phyloP scores from a whole-genome alignment of 129 eudicot species.

The Saussurea involucrata region DNA sequence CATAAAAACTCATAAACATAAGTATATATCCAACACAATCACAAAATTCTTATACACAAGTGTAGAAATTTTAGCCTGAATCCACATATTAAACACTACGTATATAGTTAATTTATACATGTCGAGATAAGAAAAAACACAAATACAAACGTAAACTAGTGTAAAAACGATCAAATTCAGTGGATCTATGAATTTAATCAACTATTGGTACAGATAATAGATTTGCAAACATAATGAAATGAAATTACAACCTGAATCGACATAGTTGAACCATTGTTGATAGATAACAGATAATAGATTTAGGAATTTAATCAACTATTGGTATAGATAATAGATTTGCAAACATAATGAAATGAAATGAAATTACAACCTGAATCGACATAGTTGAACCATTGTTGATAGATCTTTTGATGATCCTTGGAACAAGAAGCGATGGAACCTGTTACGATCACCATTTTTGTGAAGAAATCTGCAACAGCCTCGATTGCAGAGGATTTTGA shows the following conservation, averaged over 20 bases:
- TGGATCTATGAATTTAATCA: not conserved
- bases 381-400: conserved; percentile 72
- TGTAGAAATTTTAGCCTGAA: not conserved
- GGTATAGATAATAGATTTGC: too few relatives aligned
- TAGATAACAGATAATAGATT: too few relatives aligned
- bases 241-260: conserved; percentile 64
- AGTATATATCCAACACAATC: not conserved
- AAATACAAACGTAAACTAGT: not conserved
- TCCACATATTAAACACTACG: not conserved
- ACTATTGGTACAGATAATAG: not conserved
- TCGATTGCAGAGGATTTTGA: not conserved
- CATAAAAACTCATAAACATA: not conserved
- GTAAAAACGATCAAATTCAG: not conserved
- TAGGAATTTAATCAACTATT: too few relatives aligned
- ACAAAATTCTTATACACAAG: not conserved
- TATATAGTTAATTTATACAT: not conserved
- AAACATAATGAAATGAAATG: not conserved
- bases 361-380: conserved; percentile 69
- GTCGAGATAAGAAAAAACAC: not conserved
- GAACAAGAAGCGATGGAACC: conserved; percentile 48
- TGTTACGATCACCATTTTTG: conserved; percentile 55
- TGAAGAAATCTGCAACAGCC: not conserved
- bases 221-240: not conserved
- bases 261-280: conserved; percentile 72
- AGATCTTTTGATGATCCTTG: conserved; percentile 56